These are phyloP conservation scores for Stylonectria norvegica DNA, from an alignment of 2,329 filamentous ascomycete genomes.

Conservation along the genomic window DNA sequence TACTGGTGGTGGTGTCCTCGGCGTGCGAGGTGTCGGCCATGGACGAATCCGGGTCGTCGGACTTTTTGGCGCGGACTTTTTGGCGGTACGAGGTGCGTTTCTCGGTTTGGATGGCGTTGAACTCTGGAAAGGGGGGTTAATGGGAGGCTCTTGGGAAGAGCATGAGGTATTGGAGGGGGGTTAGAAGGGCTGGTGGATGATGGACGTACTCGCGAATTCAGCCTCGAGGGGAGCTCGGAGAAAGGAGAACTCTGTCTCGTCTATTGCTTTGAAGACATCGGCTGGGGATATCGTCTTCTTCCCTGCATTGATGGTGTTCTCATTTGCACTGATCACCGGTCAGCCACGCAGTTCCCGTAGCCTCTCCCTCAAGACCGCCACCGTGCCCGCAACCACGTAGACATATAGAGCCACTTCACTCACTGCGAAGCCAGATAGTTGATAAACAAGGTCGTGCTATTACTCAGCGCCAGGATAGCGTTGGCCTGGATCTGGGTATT, in stretches of 20 bases:
- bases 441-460: conserved; percentile 80
- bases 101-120: conserved; percentile 68
- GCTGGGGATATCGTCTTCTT: conserved; percentile 76
- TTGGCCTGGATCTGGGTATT: conserved; percentile 84
- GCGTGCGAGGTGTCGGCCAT: conserved; percentile 34
- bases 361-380: too few relatives aligned
- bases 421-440: conserved; percentile 75
- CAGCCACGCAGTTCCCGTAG: too few relatives aligned
- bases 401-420: too few relatives aligned
- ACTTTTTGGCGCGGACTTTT: conserved; percentile 64
- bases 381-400: too few relatives aligned
- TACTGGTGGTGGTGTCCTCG: conserved; percentile 29
- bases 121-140: conserved; percentile 47
- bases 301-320: conserved; percentile 60
- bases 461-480: conserved; percentile 73
- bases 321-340: conserved; percentile 60
- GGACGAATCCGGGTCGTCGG: conserved; percentile 33
- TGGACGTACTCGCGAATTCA: conserved; percentile 66
- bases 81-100: conserved; percentile 72
- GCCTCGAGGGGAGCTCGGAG: conserved; percentile 65
- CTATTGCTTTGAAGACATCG: conserved; percentile 73
- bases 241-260: conserved; percentile 76
- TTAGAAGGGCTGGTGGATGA: conserved; percentile 1
- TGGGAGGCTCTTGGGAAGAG: too few relatives aligned
- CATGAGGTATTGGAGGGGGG: too few relatives aligned